These are phyloP conservation scores for Brassica rapa DNA, from an alignment of 345 rosid genomes.

Conservation along the genomic window DNA sequence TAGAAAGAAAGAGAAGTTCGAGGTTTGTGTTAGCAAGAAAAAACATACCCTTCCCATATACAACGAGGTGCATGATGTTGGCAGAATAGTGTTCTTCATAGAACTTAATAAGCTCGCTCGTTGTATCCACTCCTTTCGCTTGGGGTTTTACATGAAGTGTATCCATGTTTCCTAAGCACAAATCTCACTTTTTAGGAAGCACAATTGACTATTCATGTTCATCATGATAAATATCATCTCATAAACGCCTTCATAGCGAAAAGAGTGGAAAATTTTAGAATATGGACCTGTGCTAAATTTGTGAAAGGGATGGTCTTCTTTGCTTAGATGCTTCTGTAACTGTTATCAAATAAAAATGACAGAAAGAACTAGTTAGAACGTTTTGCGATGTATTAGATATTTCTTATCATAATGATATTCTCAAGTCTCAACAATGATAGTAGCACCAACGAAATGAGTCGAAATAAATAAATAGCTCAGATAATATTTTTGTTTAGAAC, in stretches of 20 bases:
- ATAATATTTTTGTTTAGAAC: not conserved
- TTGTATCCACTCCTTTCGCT: conserved; percentile 77
- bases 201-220: too few species aligned
- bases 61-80: conserved; percentile 84
- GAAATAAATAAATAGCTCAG: not conserved
- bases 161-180: conserved; percentile 72
- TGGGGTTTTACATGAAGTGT: conserved; percentile 80
- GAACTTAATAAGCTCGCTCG: conserved; percentile 76
- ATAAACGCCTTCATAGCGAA: too few species aligned
- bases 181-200: conserved; percentile 1
- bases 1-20: not conserved
- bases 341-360: conserved; percentile 37
- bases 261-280: not conserved
- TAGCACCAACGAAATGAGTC: not conserved
- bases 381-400: not conserved
- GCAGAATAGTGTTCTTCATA: conserved; percentile 87
- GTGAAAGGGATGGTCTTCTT: conserved; percentile 81
- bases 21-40: not conserved
- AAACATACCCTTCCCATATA: conserved; percentile 76
- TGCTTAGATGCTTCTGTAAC: conserved; percentile 80
- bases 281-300: conserved; percentile 84
- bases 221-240: too few species aligned
- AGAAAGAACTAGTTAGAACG: conserved; percentile 7
- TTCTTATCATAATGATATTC: not conserved
- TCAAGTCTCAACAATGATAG: not conserved